Evolutionary conservation across 768 basidiomycete genomes (phyloP).

Genomic region (Tylopilus sp.): DNA sequence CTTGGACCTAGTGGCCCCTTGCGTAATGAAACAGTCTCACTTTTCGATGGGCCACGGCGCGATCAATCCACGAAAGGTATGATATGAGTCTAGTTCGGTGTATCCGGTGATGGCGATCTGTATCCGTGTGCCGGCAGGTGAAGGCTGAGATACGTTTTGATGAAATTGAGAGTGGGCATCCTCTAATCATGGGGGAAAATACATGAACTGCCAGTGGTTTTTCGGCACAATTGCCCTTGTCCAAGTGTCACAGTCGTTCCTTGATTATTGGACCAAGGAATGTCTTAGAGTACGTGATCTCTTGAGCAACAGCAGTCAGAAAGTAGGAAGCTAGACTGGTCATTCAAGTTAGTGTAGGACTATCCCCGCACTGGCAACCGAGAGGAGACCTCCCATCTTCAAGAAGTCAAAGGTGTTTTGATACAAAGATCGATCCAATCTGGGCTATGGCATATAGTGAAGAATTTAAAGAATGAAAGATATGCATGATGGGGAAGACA

Average conservation of each 20-base stretch:
- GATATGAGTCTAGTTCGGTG: too few relatives aligned
- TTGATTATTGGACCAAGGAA: not conserved
- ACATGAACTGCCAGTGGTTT: not conserved
- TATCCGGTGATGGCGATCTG: too few relatives aligned
- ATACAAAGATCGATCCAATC: constrained; percentile 13
- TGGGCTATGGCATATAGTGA: not conserved
- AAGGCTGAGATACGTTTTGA: too few relatives aligned
- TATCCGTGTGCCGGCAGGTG: too few relatives aligned
- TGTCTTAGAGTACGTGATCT: not conserved
- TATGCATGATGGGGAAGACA: not conserved
- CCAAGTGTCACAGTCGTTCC: not conserved
- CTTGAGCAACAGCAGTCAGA: not conserved
- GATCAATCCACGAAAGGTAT: too few relatives aligned
- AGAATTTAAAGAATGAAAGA: not conserved
- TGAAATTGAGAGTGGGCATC: not conserved
- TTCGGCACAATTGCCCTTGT: not conserved
- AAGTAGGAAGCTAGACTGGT: not conserved
- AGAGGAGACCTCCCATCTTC: constrained; percentile 16
- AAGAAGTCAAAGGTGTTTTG: constrained; percentile 29
- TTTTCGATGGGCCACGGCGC: too few relatives aligned
- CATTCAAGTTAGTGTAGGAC: not conserved
- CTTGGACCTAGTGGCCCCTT: too few relatives aligned
- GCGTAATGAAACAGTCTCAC: too few relatives aligned
- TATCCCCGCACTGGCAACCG: not conserved
- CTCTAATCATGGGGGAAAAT: not conserved